A percentile compares a stretch with the other conserved stretches of the same genome.
These are phyloP conservation scores for Colletotrichum truncatum DNA, from an alignment of 2,329 filamentous ascomycete species.

Conservation along the genomic window DNA sequence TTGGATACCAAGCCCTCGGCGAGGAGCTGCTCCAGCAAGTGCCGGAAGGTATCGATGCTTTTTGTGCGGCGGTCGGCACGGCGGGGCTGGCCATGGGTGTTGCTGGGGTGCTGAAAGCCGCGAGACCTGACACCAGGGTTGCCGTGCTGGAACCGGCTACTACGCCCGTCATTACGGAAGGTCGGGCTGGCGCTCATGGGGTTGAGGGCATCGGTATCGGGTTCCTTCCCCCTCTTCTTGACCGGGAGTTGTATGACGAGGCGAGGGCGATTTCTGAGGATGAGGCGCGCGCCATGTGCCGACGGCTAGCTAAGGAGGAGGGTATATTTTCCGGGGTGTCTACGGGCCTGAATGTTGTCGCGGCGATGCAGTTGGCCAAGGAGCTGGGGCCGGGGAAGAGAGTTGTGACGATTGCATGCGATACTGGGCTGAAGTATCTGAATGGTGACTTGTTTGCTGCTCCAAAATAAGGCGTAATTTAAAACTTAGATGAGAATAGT, in stretches of 20 bases:
- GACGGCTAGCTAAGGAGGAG: not conserved
- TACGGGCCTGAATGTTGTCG: not conserved
- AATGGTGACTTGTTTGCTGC: not conserved
- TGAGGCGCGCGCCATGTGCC: not conserved
- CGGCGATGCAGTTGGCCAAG: not conserved
- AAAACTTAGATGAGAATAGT: too few relatives aligned
- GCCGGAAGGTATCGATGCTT: conserved; percentile 17
- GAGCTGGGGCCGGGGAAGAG: conserved; percentile 11
- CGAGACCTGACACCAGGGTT: not conserved
- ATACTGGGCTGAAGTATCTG: conserved; percentile 15
- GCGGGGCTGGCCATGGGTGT: conserved; percentile 27
- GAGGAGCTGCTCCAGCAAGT: not conserved
- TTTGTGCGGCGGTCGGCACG: conserved; percentile 25
- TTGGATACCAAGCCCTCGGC: conserved; percentile 22
- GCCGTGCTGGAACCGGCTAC: conserved; percentile 5
- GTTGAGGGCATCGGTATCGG: conserved; percentile 7
- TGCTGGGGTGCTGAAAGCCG: not conserved
- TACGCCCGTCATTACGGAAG: not conserved
- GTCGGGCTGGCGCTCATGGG: not conserved
- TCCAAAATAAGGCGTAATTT: too few relatives aligned
- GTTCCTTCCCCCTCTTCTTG: not conserved
- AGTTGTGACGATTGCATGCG: conserved; percentile 13
- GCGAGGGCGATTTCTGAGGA: not conserved
- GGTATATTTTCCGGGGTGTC: not conserved
- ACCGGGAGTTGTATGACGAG: conserved; percentile 8